These are phyloP conservation scores for Cyberlindnera euphorbiae DNA, from an alignment of 805 yeast species.

Conservation along the genomic window DNA sequence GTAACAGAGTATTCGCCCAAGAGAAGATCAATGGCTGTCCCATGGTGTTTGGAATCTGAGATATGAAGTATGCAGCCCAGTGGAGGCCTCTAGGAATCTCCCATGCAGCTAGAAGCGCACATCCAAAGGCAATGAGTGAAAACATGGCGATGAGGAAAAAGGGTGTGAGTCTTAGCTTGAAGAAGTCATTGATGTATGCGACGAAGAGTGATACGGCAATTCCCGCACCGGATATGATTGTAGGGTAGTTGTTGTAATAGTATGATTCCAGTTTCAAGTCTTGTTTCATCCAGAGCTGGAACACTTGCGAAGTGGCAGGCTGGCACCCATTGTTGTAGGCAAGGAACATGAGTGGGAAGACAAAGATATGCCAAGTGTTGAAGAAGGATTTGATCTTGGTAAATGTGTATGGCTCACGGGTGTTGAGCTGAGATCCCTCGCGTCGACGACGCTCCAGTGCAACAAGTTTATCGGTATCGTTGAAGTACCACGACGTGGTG, in stretches of 20 bases:
- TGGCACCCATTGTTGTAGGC: conserved; percentile 21
- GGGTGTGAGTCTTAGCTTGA: conserved; percentile 33
- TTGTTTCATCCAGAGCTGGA: conserved; percentile 42
- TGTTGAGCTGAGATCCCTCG: conserved; percentile 39
- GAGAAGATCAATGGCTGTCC: conserved; percentile 54
- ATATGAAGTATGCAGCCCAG: conserved; percentile 45
- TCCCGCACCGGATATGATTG: conserved; percentile 34
- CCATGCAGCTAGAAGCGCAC: conserved; percentile 32
- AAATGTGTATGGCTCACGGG: conserved; percentile 37
- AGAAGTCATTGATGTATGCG: conserved; percentile 33
- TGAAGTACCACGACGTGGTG: conserved; percentile 38
- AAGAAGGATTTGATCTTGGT: conserved; percentile 36
- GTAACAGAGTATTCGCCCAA: conserved; percentile 48
- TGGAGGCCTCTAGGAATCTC: conserved; percentile 43
- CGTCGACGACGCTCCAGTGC: conserved; percentile 43
- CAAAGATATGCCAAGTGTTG: conserved; percentile 45
- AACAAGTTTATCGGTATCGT: conserved; percentile 36
- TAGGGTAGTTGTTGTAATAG: conserved; percentile 39
- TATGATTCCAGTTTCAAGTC: conserved; percentile 30
- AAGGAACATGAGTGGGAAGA: conserved; percentile 33
- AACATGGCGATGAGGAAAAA: conserved; percentile 36
- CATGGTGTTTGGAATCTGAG: conserved; percentile 45
- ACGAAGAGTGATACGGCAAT: conserved; percentile 33
- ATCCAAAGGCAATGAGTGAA: conserved; percentile 40
- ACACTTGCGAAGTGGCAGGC: conserved; percentile 38